A percentile compares a stretch with the other conserved stretches of the same genome.
These are phyloP conservation scores for Dictyostelium purpureum DNA, from an alignment of 78 protist genomes.

Conservation along the genomic window DNA sequence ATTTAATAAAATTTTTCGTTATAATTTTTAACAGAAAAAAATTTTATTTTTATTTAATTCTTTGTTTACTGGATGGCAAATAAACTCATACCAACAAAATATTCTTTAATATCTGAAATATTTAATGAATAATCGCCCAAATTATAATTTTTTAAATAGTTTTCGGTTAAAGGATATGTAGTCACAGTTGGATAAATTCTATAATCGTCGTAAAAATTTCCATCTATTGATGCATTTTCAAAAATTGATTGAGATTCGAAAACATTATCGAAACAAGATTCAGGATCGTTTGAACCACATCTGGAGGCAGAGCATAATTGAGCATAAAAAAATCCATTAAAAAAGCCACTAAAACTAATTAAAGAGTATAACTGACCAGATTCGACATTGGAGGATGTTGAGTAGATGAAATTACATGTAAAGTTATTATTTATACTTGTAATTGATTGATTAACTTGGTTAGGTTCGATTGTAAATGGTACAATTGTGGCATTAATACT, in stretches of 20 bases:
- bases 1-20: too few relatives aligned
- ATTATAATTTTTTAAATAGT: background rate
- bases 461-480: background rate
- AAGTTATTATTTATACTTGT: background rate
- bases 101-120: background rate
- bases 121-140: background rate
- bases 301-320: constrained; percentile 16
- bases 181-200: background rate
- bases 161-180: background rate
- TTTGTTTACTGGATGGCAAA: background rate
- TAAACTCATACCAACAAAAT: constrained; percentile 4
- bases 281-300: background rate
- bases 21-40: too few relatives aligned
- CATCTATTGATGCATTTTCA: background rate
- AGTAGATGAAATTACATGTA: background rate
- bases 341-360: background rate
- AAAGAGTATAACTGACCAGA: background rate
- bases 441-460: background rate
- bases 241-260: background rate
- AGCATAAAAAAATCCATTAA: background rate
- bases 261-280: background rate
- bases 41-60: too few relatives aligned
- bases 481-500: background rate
- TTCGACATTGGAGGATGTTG: background rate
- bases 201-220: background rate